A percentile compares a stretch with the other conserved stretches of the same genome.
Evolutionary conservation across 495 filamentous ascomycete species (phyloP).

Genomic region (Penicillium verhagenii): DNA sequence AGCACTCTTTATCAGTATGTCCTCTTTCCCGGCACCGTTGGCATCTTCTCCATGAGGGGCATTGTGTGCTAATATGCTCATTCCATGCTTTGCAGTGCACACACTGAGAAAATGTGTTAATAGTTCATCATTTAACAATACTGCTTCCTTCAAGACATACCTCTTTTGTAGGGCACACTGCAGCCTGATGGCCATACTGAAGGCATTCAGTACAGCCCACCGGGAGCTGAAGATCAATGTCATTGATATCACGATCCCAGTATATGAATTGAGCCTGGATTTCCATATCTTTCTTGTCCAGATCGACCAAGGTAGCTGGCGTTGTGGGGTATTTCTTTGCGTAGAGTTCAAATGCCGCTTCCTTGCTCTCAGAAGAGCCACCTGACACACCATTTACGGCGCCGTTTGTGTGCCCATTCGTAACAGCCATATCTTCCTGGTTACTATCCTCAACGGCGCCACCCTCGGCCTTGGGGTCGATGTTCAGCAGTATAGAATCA

Average conservation of each 20-base stretch:
- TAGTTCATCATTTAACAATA: background rate
- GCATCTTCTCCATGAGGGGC: slow-evolving; percentile 44
- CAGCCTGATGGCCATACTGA: slow-evolving; percentile 43
- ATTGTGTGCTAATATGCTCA: slow-evolving; percentile 36
- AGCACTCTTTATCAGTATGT: slow-evolving; percentile 38
- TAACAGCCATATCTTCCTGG: slow-evolving; percentile 18
- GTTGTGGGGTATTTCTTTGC: slow-evolving; percentile 36
- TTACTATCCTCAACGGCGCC: slow-evolving; percentile 27
- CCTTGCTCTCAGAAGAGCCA: slow-evolving; percentile 27
- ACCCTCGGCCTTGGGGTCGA: slow-evolving; percentile 27
- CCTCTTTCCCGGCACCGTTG: slow-evolving; percentile 47
- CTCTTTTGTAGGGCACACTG: slow-evolving; percentile 45
- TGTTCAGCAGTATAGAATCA: slow-evolving; percentile 45
- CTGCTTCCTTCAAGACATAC: slow-evolving; percentile 19
- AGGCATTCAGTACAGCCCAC: slow-evolving; percentile 50
- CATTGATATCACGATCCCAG: slow-evolving; percentile 58
- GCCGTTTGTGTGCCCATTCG: slow-evolving; percentile 3
- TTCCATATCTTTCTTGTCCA: slow-evolving; percentile 42
- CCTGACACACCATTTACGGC: background rate
- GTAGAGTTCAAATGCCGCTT: slow-evolving; percentile 36
- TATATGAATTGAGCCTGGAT: slow-evolving; percentile 41
- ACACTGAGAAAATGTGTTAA: slow-evolving; percentile 28
- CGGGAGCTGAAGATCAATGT: slow-evolving; percentile 66
- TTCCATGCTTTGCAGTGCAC: slow-evolving; percentile 42
- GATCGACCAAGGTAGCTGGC: slow-evolving; percentile 41